A percentile compares a stretch with the other conserved stretches of the same genome.
These are phyloP conservation scores for Monilinia vaccinii-corymbosi DNA, from an alignment of 2,329 filamentous ascomycete genomes.

Conservation along the genomic window DNA sequence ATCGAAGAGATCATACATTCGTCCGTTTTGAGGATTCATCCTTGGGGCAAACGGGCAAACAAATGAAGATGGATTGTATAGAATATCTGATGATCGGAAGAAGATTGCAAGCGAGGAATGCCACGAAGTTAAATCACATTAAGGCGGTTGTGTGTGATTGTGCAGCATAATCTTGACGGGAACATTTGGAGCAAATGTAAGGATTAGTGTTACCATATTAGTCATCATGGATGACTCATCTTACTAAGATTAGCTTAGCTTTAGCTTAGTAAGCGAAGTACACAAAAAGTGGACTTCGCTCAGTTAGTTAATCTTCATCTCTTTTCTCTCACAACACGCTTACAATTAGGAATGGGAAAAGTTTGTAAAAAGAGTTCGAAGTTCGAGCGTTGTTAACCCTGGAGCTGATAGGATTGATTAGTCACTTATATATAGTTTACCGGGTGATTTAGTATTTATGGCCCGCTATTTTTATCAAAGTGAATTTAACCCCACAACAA, in stretches of 20 bases:
- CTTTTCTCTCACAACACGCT: no score
- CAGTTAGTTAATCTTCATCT: no score
- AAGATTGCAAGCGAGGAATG: not conserved
- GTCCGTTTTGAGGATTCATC: slow-evolving; percentile 24
- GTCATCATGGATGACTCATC: no score
- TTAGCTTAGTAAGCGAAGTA: no score
- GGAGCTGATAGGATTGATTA: no score
- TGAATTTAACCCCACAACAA: not conserved
- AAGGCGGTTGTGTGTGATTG: slow-evolving; percentile 1
- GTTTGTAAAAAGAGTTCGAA: not conserved
- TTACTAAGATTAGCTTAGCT: no score
- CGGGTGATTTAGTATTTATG: no score
- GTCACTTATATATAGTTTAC: no score
- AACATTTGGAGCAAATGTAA: no score
- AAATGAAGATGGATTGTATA: not conserved
- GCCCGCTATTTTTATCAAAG: not conserved
- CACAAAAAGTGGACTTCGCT: no score
- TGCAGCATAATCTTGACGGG: not conserved
- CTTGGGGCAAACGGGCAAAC: slow-evolving; percentile 26
- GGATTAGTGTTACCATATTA: no score
- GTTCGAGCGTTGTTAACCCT: no score
- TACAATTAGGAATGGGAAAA: not conserved
- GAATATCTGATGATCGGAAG: not conserved
- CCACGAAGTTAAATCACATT: not conserved
- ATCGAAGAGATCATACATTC: slow-evolving; percentile 22